These are phyloP conservation scores for Phaeosphaeriaceae sp. DNA, from an alignment of 2,329 filamentous ascomycete genomes.

Conservation along the genomic window DNA sequence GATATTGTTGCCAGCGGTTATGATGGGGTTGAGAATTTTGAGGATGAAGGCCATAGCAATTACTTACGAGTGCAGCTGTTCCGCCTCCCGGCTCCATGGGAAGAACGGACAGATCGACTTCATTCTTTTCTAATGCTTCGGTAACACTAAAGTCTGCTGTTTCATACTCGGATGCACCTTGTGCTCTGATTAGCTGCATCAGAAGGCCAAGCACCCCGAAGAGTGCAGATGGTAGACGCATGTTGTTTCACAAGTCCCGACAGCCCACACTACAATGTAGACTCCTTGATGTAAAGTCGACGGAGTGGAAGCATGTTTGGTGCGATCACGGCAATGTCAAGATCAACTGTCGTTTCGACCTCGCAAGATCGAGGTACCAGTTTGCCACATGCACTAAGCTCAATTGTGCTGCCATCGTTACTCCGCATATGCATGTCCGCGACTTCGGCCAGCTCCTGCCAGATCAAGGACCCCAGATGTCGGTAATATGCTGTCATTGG, in stretches of 20 bases:
- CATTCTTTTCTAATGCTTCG: conserved; percentile 24
- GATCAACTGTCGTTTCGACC: background rate
- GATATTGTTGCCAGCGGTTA: too few relatives aligned
- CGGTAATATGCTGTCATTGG: background rate
- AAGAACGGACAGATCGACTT: conserved; percentile 24
- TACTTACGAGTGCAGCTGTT: conserved; percentile 8
- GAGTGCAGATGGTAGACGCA: background rate
- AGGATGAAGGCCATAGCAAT: conserved; percentile 13
- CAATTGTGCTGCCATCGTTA: background rate
- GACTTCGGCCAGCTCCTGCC: background rate
- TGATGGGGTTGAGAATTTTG: background rate
- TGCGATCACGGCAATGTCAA: background rate
- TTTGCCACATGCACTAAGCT: background rate
- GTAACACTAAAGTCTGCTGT: conserved; percentile 24
- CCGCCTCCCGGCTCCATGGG: conserved; percentile 12
- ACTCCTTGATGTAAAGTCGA: background rate
- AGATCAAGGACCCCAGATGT: background rate
- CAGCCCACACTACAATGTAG: background rate
- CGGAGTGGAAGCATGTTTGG: background rate
- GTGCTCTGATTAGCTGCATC: background rate
- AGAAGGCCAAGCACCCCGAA: conserved; percentile 3
- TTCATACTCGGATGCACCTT: conserved; percentile 20
- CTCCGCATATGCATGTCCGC: background rate
- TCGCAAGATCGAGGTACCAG: background rate
- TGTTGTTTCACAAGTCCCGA: background rate